phyloP scores from a whole-genome alignment of 768 basidiomycete genomes.

The Phlebiopsis gigantea region DNA sequence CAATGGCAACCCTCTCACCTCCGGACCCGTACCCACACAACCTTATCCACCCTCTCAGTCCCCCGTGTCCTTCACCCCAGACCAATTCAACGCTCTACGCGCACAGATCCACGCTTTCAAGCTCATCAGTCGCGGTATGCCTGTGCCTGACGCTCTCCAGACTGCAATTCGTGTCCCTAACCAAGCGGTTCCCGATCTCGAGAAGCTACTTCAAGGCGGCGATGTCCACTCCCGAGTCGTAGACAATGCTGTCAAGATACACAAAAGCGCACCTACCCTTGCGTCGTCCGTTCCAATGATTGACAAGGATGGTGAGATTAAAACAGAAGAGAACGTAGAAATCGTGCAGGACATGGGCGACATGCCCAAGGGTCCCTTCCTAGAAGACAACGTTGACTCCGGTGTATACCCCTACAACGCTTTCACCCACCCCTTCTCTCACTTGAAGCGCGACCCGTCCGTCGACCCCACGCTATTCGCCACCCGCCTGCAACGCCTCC shows the following conservation, averaged over 20 bases:
- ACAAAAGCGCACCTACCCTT: conserved; percentile 39
- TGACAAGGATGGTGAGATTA: conserved; percentile 24
- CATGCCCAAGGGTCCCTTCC: conserved; percentile 65
- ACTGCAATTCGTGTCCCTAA: conserved; percentile 65
- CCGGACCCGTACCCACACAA: conserved; percentile 46
- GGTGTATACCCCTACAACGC: conserved; percentile 92
- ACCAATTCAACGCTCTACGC: conserved; percentile 72
- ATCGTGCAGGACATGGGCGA: conserved; percentile 47
- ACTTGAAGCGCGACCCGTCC: conserved; percentile 62
- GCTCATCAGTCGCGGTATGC: conserved; percentile 56
- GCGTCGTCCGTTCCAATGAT: conserved; percentile 3
- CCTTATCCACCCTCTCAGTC: conserved; percentile 56
- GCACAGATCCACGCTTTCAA: conserved; percentile 83
- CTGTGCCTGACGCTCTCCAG: conserved; percentile 65
- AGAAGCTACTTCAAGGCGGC: conserved; percentile 55
- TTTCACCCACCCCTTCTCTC: conserved; percentile 77
- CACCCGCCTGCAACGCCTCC: conserved; percentile 70
- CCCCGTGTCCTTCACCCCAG: conserved; percentile 72
- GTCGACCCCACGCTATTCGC: conserved; percentile 58
- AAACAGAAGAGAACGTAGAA: conserved; percentile 46
- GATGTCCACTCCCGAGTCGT: conserved; percentile 61
- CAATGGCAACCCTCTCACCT: conserved; percentile 36
- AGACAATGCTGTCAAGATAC: conserved; percentile 70
- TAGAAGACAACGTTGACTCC: conserved; percentile 76
- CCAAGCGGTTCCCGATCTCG: conserved; percentile 54